Base-by-base conservation (phyloP, 305 asterid species). In the Fraxinus nigra region DNA sequence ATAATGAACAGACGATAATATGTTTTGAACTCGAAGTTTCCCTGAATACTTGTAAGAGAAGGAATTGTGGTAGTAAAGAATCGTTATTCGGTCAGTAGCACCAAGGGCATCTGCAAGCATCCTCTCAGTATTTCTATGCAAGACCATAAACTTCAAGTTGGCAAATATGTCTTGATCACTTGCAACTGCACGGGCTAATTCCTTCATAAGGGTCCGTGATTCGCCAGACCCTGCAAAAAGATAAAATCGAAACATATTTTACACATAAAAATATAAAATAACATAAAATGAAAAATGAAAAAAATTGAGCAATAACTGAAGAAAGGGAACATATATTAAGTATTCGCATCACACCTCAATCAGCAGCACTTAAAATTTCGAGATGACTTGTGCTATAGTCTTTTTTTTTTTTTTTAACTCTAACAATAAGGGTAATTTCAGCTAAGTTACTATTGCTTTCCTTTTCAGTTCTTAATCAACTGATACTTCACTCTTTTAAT, bases 191-290 rank as follows among this genome's bases (percentile, higher is more conserved):
- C 81, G 79, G 83, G 93, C 87, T 82, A 96, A 85, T 83, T 88
- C 91, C 91, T 90, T 94, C 97, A 87, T 93, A 46, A 96, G 94
- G 82, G 95, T 86, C 83, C 94, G 89, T 22, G 98, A 88, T 88
- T 96, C 98, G 32, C 98, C 99, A 67, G 91, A 96, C 99, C 99
- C 99, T 96, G 82, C 63, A 69, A 78, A 89, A 81, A 54, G 80
- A 70, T 72, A 46, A 65, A 85, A 80, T 74, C 75, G 77, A 78
- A 73, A 65, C 70, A 61, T 48, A 77, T 61, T 38, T 30, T 13
- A 13, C 63, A 70, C 61, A 16, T 2, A 51, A 16, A 14, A 14
- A 14, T 14, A 48, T 48, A 14, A 46, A 43, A 43, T 43, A 43
- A 43, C 54, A 43, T 43, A 13, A 48, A 14, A 48, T 48, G 59